Evolutionary conservation across 2,329 filamentous ascomycete genomes (phyloP), one percentile per base, ranked within the genome.

Genomic region (Dactylellina haptotyla): DNA sequence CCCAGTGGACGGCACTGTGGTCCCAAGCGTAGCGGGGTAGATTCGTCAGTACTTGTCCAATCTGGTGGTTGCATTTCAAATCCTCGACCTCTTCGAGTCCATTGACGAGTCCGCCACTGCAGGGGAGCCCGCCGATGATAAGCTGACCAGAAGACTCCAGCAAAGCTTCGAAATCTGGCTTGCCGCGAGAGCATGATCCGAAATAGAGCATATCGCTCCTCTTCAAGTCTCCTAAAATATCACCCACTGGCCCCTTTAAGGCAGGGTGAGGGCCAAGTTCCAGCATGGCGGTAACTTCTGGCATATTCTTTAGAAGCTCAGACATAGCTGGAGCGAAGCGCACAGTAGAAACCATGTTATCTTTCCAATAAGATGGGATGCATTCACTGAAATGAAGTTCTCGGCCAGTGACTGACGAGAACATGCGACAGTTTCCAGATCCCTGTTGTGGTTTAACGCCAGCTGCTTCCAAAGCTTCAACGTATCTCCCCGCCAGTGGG

Each of bases 341-440:
- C n/a, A 83, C 82, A 0, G 80, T 79, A 2, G 77, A 79, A 2
- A 79, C 78, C 76, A 82, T 77, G 63, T 81, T 80, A 4, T 77
- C 71, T 2, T 77, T 76, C 80, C 56, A 81, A 74, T 58, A 78
- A 48, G 63, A 72, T 10, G 75, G 65, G 20, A 77, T 75, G 5
- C 79, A 74, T 78, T 79, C 75, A 69, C 61, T 57, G 20, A 37
- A 67, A 25, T 73, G 65, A 76, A 43, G 56, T 20, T 37, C 65
- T 4, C 77, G 70, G 1, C 78, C 78, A 1, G 79, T 61, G 69
- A 51, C 78, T 77, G 58, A 63, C 76, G 69, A 62, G 75, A 77
- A 59, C 59, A n/a, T 75, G 77, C 37, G 73, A 80, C 56, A 69
- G 43, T 75, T 64, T 54, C 74, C 76, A 9, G 43, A 41, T 4